Percentiles rank a stretch among this genome's conserved stretches.
phyloP scores from a whole-genome alignment of 192 early-diverging fungal species.

The Entomortierella parvispora region DNA sequence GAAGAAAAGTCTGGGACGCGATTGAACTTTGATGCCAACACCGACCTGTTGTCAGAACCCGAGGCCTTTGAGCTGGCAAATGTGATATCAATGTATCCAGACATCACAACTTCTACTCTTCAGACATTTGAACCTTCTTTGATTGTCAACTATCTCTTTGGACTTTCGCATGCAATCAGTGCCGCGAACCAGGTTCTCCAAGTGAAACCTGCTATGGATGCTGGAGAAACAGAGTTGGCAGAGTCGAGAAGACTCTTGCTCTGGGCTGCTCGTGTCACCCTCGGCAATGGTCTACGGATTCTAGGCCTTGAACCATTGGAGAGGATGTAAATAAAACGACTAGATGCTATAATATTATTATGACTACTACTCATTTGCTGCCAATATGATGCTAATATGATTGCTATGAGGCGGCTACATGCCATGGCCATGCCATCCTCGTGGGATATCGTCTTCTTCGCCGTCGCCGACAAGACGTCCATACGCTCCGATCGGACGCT shows the following conservation, averaged over 20 bases:
- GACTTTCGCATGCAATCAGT: conserved; percentile 78
- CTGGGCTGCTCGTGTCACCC: conserved; percentile 77
- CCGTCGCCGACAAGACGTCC: conserved; percentile 29
- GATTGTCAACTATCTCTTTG: conserved; percentile 83
- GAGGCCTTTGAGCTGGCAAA: conserved; percentile 76
- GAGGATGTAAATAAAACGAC: conserved; percentile 81
- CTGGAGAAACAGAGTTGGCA: conserved; percentile 62
- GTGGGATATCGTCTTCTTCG: conserved; percentile 22
- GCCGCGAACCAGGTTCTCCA: conserved; percentile 70
- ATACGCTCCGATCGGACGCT: conserved; percentile 29
- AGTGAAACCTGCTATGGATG: conserved; percentile 68
- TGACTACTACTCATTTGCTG: too few species aligned
- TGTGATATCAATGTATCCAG: conserved; percentile 83
- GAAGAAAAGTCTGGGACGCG: conserved; percentile 72
- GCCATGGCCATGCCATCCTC: too few species aligned
- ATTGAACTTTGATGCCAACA: conserved; percentile 60
- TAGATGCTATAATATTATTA: too few species aligned
- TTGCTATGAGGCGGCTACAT: too few species aligned
- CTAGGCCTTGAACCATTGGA: conserved; percentile 83
- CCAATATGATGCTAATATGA: too few species aligned
- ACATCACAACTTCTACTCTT: conserved; percentile 69
- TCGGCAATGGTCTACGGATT: conserved; percentile 82
- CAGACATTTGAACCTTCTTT: conserved; percentile 79
- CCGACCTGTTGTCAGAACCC: conserved; percentile 74
- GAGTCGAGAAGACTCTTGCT: conserved; percentile 82